Percentiles rank a stretch among this genome's conserved stretches.
These are phyloP conservation scores for Pestalotiopsis sp. DNA, from an alignment of 2,329 filamentous ascomycete species.

Conservation along the genomic window DNA sequence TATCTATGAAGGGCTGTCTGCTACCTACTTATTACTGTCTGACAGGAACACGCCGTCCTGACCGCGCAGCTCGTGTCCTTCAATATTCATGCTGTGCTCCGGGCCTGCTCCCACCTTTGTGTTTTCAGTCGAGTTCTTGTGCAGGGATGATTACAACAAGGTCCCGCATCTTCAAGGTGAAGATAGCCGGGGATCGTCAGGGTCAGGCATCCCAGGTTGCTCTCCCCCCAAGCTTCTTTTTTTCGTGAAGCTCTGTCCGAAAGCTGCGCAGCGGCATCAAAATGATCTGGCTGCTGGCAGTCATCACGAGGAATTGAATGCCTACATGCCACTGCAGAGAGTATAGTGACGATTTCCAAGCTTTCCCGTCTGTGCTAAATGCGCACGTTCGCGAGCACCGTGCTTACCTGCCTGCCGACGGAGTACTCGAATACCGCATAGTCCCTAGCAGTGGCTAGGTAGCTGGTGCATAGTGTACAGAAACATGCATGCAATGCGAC, in stretches of 20 bases:
- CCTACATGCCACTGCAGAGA: not conserved
- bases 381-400: conserved; percentile 1
- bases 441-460: not conserved
- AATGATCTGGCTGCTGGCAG: not conserved
- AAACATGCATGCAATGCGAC: not conserved
- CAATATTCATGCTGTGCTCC: conserved; percentile 16
- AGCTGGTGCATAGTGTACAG: not conserved
- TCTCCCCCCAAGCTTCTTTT: no score
- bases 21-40: not conserved
- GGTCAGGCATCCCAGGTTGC: conserved; percentile 14
- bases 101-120: conserved; percentile 1
- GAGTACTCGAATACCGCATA: not conserved
- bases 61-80: conserved; percentile 10
- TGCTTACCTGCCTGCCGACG: not conserved
- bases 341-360: no score
- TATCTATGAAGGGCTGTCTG: no score
- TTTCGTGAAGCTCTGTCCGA: conserved; percentile 6
- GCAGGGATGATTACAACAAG: conserved; percentile 15
- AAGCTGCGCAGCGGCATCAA: conserved; percentile 3
- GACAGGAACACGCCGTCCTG: conserved; percentile 1
- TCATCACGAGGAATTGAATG: not conserved
- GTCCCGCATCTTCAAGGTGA: conserved; percentile 9
- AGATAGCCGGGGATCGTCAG: conserved; percentile 11
- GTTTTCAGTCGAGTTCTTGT: conserved; percentile 13
- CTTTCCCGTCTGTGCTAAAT: not conserved